A percentile compares a stretch with the other conserved stretches of the same genome.
Conservation (phyloP, 2,329 filamentous ascomycete genomes). For the Neofusicoccum laricinum region DNA sequence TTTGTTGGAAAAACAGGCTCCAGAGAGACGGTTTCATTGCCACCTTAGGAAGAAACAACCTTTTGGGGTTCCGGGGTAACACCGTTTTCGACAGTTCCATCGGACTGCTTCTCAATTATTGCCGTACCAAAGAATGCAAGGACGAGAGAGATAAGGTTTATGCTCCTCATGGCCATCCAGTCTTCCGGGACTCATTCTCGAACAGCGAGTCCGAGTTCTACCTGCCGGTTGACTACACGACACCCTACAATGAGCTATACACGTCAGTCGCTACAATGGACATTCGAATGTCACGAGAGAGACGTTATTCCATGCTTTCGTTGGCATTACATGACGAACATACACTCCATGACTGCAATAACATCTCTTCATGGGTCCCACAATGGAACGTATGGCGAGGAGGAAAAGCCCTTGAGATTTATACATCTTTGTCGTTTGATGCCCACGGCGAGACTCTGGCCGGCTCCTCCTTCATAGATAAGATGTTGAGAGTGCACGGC, state of each 20-base stretch:
- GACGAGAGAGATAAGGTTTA: background rate
- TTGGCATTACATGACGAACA: background rate
- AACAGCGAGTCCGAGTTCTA: background rate
- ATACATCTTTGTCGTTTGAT: no score
- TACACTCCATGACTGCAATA: background rate
- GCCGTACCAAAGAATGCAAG: background rate
- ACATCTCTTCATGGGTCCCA: background rate
- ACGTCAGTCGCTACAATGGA: background rate
- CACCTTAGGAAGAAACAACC: background rate
- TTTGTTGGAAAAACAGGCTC: background rate
- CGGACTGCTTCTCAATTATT: background rate
- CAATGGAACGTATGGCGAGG: background rate
- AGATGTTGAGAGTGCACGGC: background rate
- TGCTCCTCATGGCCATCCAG: background rate
- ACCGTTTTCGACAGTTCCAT: no score
- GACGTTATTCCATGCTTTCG: background rate
- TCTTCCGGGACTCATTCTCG: background rate
- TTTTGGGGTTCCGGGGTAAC: no score
- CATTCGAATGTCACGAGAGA: background rate
- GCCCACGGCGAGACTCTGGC: background rate
- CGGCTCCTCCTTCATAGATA: background rate
- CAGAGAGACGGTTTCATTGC: background rate
- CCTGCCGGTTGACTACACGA: background rate
- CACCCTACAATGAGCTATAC: background rate
- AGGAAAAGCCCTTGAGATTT: no score